Evolutionary conservation across 1,284 basidiomycete genomes (phyloP).

Genomic region (Takashimella tepidaria): DNA sequence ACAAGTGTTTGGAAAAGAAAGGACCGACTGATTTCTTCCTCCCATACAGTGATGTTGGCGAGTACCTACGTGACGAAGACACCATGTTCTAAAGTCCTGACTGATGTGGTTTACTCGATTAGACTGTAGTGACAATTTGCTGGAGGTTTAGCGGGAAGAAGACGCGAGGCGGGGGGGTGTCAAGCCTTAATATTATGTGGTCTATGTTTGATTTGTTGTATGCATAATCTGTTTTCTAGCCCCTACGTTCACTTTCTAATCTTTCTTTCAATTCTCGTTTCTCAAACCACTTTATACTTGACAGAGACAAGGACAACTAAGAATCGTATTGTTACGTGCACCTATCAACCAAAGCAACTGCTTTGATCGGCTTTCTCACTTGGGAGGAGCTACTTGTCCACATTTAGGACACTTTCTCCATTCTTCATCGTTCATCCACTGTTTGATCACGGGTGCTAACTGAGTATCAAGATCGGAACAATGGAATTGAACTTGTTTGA

Average conservation of each 20-base stretch:
- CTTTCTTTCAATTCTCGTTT: not conserved
- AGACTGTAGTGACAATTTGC: no score
- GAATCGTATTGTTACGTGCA: not conserved
- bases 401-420: slow-evolving; percentile 66
- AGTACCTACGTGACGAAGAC: slow-evolving; percentile 90
- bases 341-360: not conserved
- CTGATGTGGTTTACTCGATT: no score
- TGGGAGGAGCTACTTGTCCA: slow-evolving; percentile 57
- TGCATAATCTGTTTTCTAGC: not conserved
- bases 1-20: no score
- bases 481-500: slow-evolving; percentile 82
- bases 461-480: slow-evolving; percentile 89
- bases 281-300: not conserved
- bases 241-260: no score
- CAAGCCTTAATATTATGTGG: no score
- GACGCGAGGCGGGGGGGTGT: no score
- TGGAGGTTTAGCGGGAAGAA: not conserved
- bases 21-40: no score
- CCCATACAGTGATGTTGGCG: slow-evolving; percentile 76
- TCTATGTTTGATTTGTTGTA: not conserved
- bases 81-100: slow-evolving; percentile 49
- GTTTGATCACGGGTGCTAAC: slow-evolving; percentile 82
- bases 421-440: slow-evolving; percentile 61
- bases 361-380: slow-evolving; percentile 9
- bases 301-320: not conserved